Percentiles rank a stretch among this genome's conserved stretches.
Conservation (phyloP, 108 stramenopile genomes). For the Epipyxis sp. region DNA sequence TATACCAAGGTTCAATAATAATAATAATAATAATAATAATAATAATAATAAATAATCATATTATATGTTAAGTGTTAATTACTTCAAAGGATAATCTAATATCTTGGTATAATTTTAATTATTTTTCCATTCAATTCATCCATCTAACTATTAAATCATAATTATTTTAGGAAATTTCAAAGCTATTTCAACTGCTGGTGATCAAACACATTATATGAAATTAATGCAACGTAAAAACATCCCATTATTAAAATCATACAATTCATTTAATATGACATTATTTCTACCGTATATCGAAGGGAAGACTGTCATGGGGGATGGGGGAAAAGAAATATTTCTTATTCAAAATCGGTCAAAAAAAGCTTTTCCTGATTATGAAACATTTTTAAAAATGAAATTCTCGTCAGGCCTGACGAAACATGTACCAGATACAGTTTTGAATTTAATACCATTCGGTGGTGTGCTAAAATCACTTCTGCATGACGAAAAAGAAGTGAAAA, state of each 20-base stretch:
- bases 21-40: too few relatives aligned
- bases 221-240: conserved; percentile 1
- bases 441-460: neutral
- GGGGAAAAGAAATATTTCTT: conserved; percentile 4
- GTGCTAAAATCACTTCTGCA: too few relatives aligned
- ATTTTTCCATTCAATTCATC: too few relatives aligned
- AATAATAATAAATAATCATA: too few relatives aligned
- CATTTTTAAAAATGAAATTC: neutral
- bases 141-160: too few relatives aligned
- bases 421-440: neutral
- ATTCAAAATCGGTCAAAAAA: neutral
- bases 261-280: neutral
- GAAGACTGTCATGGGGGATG: conserved; percentile 11
- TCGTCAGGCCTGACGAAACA: neutral
- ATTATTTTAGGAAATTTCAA: conserved; percentile 24
- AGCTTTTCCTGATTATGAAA: neutral
- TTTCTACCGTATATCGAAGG: neutral
- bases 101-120: too few relatives aligned
- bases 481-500: too few relatives aligned
- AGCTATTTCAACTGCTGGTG: conserved; percentile 4
- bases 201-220: conserved; percentile 19
- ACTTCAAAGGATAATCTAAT: too few relatives aligned
- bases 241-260: neutral
- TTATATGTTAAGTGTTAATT: too few relatives aligned
- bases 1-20: neutral